Conservation (phyloP, 2,329 filamentous ascomycete genomes). For the Ophiostoma perfectum region DNA sequence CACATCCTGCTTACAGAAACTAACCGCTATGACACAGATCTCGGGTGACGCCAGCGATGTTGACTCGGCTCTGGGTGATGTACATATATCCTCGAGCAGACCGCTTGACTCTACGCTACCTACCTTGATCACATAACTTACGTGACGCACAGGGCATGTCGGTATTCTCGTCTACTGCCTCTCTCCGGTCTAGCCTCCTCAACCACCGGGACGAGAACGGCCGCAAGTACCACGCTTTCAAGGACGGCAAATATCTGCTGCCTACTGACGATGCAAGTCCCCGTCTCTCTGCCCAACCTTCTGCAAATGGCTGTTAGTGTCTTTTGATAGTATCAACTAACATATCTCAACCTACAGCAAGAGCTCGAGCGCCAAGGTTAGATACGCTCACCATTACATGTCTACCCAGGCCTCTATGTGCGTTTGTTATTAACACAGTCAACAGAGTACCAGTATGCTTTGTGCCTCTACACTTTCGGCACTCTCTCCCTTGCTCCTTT, state of each 20-base stretch:
- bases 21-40: not conserved
- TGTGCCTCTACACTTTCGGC: constrained; percentile 40
- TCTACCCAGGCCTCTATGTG: not conserved
- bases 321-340: not conserved
- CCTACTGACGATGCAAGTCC: constrained; percentile 36
- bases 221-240: constrained; percentile 38
- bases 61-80: constrained; percentile 33
- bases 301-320: not conserved
- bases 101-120: not conserved
- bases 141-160: constrained; percentile 29
- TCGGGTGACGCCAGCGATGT: constrained; percentile 18
- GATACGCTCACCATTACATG: constrained; percentile 19
- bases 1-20: not conserved
- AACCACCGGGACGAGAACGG: constrained; percentile 35
- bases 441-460: constrained; percentile 34
- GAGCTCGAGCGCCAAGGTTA: constrained; percentile 34
- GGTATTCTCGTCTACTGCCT: constrained; percentile 33
- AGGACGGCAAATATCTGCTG: constrained; percentile 37
- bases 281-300: not conserved
- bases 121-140: not conserved
- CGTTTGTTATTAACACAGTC: constrained; percentile 12
- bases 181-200: constrained; percentile 32
- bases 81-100: constrained; percentile 22
- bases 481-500: constrained; percentile 43
- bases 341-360: constrained; percentile 26